Conservation (phyloP, 805 yeast genomes). For the Teunomyces tritomae region DNA sequence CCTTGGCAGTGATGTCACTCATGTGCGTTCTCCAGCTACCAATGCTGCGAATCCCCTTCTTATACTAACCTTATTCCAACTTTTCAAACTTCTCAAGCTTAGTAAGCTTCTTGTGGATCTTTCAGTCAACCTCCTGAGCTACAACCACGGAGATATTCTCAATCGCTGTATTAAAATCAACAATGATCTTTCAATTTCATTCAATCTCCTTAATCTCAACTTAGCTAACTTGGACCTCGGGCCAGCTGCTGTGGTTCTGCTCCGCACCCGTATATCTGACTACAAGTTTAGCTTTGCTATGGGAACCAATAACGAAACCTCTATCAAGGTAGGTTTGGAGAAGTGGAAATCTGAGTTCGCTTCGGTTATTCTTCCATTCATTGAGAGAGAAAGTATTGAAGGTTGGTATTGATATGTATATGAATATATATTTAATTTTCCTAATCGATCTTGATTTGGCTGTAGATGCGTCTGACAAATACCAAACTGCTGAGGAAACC, state of each 20-base stretch:
- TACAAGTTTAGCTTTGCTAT: conserved; percentile 27
- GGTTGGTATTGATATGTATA: conserved; percentile 30
- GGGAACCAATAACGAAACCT: neutral
- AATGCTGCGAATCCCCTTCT: conserved; percentile 27
- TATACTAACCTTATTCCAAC: conserved; percentile 32
- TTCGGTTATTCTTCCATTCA: conserved; percentile 21
- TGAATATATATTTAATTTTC: conserved; percentile 1
- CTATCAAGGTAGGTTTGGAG: neutral
- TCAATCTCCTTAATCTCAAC: conserved; percentile 28
- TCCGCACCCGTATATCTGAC: conserved; percentile 22
- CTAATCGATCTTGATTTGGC: conserved; percentile 80
- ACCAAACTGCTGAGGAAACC: conserved; percentile 76
- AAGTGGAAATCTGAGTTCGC: conserved; percentile 17
- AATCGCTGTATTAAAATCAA: conserved; percentile 33
- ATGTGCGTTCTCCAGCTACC: neutral
- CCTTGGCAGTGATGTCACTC: neutral
- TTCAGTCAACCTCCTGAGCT: conserved; percentile 16
- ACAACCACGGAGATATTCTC: conserved; percentile 23
- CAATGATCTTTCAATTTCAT: conserved; percentile 35
- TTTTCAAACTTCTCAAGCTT: conserved; percentile 33
- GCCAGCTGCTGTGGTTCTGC: conserved; percentile 15
- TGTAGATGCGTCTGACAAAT: conserved; percentile 76
- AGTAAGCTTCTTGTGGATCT: conserved; percentile 35
- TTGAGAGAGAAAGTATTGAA: conserved; percentile 29
- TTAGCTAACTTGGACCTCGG: conserved; percentile 25